Base-by-base conservation (phyloP, 1,139 yeast species). In the Lodderomyces pseudojiufengensis region DNA sequence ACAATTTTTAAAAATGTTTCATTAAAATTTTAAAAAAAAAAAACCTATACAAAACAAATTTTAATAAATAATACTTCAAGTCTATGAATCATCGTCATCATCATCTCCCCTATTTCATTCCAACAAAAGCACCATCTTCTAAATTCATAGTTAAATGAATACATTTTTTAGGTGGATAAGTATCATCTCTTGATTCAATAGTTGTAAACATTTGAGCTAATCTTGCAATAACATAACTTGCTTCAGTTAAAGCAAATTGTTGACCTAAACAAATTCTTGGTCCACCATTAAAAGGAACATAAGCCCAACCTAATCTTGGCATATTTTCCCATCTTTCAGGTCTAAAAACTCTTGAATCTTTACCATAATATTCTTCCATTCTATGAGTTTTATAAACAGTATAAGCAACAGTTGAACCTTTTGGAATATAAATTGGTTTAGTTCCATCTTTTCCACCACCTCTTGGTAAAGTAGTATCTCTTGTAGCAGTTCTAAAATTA, bases 231-330 rank as follows among this genome's bases (percentile, higher is more conserved):
- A 72, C 65, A 43, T 73, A 76, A 9, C 73, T 61, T 3, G 75
- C 70, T 54, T 77, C 83, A 27, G 80, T 74, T 42, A 76, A 66
- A 1, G 80, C 81, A 56, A 73, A 74, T 52, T 75, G 81, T 55
- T 76, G 80, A 24, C 82, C 82, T 31, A 76, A 59, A 49, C 83
- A 77, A 38, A 76, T 75, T 42, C 82, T 61, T 26, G 82, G 81
- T 3, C 83, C 82, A 35, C 82, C 82, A 46, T 76, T 77, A 60
- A 76, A 76, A 13, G 80, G 80, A 25, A 76, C 53, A 49, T 61
- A 76, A 24, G 70, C 73, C 80, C 80, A 76, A 31, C 73, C 74
- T 36, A 67, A 57, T 50, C 54, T 62, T 37, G 52, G 55, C 18
- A 46, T 51, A 42, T 55, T 63, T 12, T 49, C 50, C 78, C 79